A percentile compares a stretch with the other conserved stretches of the same genome.
These are phyloP conservation scores for Aspergillus udagawae DNA, from an alignment of 2,329 filamentous ascomycete species.

Conservation along the genomic window DNA sequence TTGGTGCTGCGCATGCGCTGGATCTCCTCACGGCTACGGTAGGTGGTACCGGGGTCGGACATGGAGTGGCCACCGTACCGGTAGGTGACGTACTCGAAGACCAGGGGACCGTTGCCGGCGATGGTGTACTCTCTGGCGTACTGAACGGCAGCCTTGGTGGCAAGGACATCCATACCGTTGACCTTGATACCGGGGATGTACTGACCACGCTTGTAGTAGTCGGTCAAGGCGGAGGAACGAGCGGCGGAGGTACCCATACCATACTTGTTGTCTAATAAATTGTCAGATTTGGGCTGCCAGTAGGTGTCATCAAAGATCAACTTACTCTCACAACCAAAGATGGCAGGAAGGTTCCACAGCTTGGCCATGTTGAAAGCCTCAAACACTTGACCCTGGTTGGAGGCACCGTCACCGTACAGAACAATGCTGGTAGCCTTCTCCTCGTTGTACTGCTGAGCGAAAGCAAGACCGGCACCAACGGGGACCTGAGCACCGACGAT, in stretches of 20 bases:
- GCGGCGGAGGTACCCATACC: constrained; percentile 95
- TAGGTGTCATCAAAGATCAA: constrained; percentile 22
- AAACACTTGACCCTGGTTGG: constrained; percentile 99
- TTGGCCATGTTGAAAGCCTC: constrained; percentile 99
- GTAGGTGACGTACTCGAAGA: constrained; percentile 99
- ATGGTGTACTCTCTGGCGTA: constrained; percentile 87
- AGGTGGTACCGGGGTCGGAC: constrained; percentile 98
- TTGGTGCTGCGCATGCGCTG: constrained; percentile 99
- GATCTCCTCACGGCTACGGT: constrained; percentile 98
- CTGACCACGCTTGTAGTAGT: constrained; percentile 99
- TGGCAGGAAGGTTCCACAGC: constrained; percentile 91
- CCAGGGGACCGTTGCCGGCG: constrained; percentile 83
- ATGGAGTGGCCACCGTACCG: constrained; percentile 99
- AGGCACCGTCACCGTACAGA: constrained; percentile 95
- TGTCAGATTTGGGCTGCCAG: not conserved
- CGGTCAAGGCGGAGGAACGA: constrained; percentile 86
- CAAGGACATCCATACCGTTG: constrained; percentile 97
- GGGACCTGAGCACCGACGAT: constrained; percentile 98
- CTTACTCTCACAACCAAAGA: constrained; percentile 98
- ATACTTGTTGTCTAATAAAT: constrained; percentile 85
- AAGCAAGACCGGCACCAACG: constrained; percentile 92
- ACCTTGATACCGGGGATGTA: constrained; percentile 98
- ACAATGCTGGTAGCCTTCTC: constrained; percentile 83
- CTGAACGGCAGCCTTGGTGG: constrained; percentile 92
- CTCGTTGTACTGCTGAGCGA: constrained; percentile 90